Percentiles rank a stretch among this genome's conserved stretches.
These are phyloP conservation scores for Barnettozyma populi DNA, from an alignment of 805 yeast species.

Conservation along the genomic window DNA sequence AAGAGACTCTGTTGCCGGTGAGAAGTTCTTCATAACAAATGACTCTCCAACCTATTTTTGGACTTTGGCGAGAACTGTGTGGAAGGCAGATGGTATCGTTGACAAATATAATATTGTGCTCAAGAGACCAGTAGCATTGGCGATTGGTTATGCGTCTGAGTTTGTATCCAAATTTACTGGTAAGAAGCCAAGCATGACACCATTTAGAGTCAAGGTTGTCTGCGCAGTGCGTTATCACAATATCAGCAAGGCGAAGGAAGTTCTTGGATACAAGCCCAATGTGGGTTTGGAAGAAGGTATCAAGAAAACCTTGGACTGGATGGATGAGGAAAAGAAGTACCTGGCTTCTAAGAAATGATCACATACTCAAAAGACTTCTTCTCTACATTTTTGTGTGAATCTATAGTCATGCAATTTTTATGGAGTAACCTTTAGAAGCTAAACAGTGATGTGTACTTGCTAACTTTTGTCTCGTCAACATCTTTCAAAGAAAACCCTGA, in stretches of 20 bases:
- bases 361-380: background rate
- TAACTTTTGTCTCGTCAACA: conserved; percentile 17
- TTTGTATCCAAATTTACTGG: conserved; percentile 63
- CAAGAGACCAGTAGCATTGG: conserved; percentile 69
- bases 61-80: conserved; percentile 93
- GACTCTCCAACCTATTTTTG: conserved; percentile 95
- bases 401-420: background rate
- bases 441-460: conserved; percentile 8
- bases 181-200: conserved; percentile 90
- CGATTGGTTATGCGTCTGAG: conserved; percentile 77
- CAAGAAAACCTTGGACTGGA: conserved; percentile 75
- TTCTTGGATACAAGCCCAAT: conserved; percentile 75
- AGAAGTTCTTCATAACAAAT: conserved; percentile 85
- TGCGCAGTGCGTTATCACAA: conserved; percentile 94
- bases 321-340: conserved; percentile 54
- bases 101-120: conserved; percentile 66
- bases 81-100: conserved; percentile 93
- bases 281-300: conserved; percentile 80
- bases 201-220: conserved; percentile 87
- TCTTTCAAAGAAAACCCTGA: conserved; percentile 12
- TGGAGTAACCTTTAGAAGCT: conserved; percentile 1
- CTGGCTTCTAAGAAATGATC: conserved; percentile 1
- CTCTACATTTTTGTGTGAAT: background rate
- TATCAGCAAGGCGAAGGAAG: conserved; percentile 74
- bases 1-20: conserved; percentile 61